Evolutionary conservation across 2,329 filamentous ascomycete genomes (phyloP).

Genomic region (Plectosphaerella cucumerina): DNA sequence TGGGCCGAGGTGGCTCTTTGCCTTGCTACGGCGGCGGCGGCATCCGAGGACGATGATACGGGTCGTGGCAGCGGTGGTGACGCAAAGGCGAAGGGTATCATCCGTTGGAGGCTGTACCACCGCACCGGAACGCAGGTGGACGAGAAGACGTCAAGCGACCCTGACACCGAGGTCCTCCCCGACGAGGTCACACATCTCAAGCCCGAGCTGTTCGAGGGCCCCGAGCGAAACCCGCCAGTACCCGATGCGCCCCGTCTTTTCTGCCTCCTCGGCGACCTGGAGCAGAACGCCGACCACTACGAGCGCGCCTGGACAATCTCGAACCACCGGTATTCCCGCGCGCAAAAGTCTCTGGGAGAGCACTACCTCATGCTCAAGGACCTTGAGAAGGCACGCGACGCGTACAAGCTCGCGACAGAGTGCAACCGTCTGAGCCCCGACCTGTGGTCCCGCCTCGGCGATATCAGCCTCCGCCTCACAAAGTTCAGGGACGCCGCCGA

Average conservation of each 20-base stretch:
- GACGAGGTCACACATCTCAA: conserved; percentile 53
- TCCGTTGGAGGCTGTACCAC: conserved; percentile 76
- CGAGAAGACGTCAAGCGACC: conserved; percentile 24
- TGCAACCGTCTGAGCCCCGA: conserved; percentile 79
- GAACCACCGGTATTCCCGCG: conserved; percentile 73
- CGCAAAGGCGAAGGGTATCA: conserved; percentile 72
- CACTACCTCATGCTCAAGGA: conserved; percentile 66
- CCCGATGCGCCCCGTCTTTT: conserved; percentile 82
- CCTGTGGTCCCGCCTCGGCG: conserved; percentile 87
- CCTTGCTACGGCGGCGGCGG: conserved; percentile 58
- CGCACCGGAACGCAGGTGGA: conserved; percentile 38
- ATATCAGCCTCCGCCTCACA: conserved; percentile 75
- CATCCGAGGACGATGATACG: conserved; percentile 58
- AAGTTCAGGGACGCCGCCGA: conserved; percentile 76
- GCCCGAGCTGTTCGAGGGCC: conserved; percentile 50
- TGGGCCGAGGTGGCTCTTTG: conserved; percentile 96
- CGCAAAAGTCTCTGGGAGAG: conserved; percentile 82
- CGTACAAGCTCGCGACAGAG: conserved; percentile 72
- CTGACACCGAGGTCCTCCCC: conserved; percentile 37
- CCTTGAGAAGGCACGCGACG: conserved; percentile 65
- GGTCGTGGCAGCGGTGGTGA: conserved; percentile 59
- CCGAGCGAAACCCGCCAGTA: conserved; percentile 66
- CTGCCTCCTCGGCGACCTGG: conserved; percentile 90
- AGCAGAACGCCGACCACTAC: conserved; percentile 70
- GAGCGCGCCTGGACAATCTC: conserved; percentile 86